These are phyloP conservation scores for Cyberlindnera mississippiensis DNA, from an alignment of 805 yeast species.

Conservation along the genomic window DNA sequence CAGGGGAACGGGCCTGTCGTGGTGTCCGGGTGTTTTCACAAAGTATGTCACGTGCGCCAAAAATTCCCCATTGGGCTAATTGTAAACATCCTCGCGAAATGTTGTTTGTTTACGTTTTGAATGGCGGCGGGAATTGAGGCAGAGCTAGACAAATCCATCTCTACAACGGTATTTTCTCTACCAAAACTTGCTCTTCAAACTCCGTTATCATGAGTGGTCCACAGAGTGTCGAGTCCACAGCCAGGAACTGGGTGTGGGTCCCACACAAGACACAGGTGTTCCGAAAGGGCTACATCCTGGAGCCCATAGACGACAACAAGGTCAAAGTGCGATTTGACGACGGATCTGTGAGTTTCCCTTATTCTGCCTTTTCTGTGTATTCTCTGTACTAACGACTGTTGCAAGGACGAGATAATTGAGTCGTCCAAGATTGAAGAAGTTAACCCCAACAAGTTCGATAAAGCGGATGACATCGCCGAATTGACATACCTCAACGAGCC, in stretches of 20 bases:
- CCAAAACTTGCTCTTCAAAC: no score
- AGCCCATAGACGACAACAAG: conserved; percentile 32
- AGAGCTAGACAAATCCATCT: no score
- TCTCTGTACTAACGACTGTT: conserved; percentile 10
- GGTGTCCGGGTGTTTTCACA: conserved; percentile 1
- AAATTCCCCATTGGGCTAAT: conserved; percentile 11
- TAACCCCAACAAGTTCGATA: conserved; percentile 87
- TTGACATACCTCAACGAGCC: conserved; percentile 93
- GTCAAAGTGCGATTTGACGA: conserved; percentile 40
- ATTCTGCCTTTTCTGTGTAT: no score
- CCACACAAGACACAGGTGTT: conserved; percentile 57
- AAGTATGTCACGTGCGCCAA: conserved; percentile 4
- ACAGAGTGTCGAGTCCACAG: conserved; percentile 11
- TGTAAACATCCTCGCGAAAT: conserved; percentile 12
- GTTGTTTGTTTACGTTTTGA: conserved; percentile 7
- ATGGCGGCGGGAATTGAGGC: background rate
- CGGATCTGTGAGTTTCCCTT: conserved; percentile 28
- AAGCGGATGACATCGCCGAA: conserved; percentile 93
- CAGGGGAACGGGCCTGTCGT: background rate
- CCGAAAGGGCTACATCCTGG: conserved; percentile 55
- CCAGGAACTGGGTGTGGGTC: conserved; percentile 67
- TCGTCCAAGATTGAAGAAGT: conserved; percentile 54
- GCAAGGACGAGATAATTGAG: conserved; percentile 34
- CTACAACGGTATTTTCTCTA: no score
- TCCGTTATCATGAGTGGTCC: background rate